phyloP scores from a whole-genome alignment of 2,329 filamentous ascomycete species.

The Sclerotiophoma versabilis region DNA sequence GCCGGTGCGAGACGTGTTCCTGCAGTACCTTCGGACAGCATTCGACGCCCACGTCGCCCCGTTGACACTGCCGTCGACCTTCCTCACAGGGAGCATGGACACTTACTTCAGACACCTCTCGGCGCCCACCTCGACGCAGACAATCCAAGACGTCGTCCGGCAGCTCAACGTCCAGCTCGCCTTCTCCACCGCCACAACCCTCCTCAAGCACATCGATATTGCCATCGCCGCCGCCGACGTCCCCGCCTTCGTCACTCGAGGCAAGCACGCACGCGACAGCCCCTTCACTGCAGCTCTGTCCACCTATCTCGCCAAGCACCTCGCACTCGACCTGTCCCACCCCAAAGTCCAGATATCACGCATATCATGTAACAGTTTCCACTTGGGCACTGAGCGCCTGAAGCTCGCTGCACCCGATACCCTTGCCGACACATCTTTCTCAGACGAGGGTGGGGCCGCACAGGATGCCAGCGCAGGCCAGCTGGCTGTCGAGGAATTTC shows the following conservation, averaged over 20 bases:
- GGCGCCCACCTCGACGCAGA: conserved; percentile 34
- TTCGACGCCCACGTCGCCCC: conserved; percentile 60
- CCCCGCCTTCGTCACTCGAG: conserved; percentile 41
- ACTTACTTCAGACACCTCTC: conserved; percentile 68
- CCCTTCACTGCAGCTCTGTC: conserved; percentile 53
- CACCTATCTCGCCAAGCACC: conserved; percentile 49
- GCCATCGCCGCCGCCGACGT: conserved; percentile 53
- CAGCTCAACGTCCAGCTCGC: conserved; percentile 47
- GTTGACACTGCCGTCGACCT: conserved; percentile 53
- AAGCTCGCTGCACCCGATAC: conserved; percentile 47
- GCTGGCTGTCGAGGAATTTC: conserved; percentile 43
- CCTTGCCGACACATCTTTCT: conserved; percentile 32
- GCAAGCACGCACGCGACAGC: conserved; percentile 23
- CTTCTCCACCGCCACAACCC: conserved; percentile 37
- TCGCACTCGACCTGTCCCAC: conserved; percentile 52
- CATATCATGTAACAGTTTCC: conserved; percentile 53
- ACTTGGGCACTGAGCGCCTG: conserved; percentile 48
- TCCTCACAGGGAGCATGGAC: conserved; percentile 56
- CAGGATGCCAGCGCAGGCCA: conserved; percentile 42
- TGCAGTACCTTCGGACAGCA: conserved; percentile 57
- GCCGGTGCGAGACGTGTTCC: conserved; percentile 56
- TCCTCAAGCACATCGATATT: conserved; percentile 54
- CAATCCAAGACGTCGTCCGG: conserved; percentile 40
- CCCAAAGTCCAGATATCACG: conserved; percentile 51
- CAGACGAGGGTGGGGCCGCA: conserved; percentile 28